Evolutionary conservation across 2,329 filamentous ascomycete species (phyloP).

Genomic region (Hirsutella rhossiliensis): DNA sequence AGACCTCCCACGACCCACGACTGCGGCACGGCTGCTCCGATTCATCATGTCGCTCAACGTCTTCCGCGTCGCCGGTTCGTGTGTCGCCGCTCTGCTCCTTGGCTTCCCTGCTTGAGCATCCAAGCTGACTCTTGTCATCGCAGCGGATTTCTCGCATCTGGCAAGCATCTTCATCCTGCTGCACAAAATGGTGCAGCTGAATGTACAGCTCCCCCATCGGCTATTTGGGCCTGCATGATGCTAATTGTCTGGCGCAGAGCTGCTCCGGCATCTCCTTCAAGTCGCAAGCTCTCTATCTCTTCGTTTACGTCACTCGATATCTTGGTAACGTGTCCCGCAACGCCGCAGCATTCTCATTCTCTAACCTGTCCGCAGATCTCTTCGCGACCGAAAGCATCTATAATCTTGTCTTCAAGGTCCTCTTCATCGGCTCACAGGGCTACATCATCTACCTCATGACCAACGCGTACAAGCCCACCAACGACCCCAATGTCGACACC

Average conservation of each 20-base stretch:
- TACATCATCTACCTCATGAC: conserved; percentile 99
- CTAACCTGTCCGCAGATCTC: conserved; percentile 46
- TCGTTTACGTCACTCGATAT: conserved; percentile 91
- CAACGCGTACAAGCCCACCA: conserved; percentile 92
- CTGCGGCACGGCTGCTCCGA: not conserved
- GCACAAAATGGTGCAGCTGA: conserved; percentile 91
- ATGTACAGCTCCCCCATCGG: conserved; percentile 43
- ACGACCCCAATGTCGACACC: conserved; percentile 93
- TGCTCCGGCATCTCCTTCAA: conserved; percentile 98
- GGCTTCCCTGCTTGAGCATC: no score
- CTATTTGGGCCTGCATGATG: no score
- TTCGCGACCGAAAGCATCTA: conserved; percentile 78
- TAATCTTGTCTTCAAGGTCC: conserved; percentile 90
- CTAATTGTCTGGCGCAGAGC: conserved; percentile 49
- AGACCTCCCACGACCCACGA: not conserved
- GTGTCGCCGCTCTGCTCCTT: not conserved
- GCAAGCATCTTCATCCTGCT: conserved; percentile 88
- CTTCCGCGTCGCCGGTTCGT: conserved; percentile 45
- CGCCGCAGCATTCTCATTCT: not conserved
- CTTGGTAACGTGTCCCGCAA: conserved; percentile 46
- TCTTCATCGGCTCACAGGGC: conserved; percentile 80
- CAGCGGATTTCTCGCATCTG: conserved; percentile 92
- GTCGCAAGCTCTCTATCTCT: conserved; percentile 86
- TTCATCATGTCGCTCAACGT: conserved; percentile 39
- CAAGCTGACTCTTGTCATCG: conserved; percentile 9